These are phyloP conservation scores for Aspergillus sp. DNA, from an alignment of 2,329 filamentous ascomycete species.

Conservation along the genomic window DNA sequence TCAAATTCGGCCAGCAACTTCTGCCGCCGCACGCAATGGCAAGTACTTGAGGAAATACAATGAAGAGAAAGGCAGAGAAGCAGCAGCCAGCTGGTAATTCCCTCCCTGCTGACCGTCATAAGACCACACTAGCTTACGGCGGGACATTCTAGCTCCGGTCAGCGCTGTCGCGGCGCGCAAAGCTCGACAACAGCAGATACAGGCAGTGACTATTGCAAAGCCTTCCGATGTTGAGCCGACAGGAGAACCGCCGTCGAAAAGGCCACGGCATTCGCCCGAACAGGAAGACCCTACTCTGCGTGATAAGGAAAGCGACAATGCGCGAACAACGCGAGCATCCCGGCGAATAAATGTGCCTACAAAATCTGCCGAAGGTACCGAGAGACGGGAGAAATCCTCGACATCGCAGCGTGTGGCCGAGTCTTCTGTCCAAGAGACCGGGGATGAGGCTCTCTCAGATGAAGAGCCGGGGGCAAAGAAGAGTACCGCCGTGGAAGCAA, in stretches of 20 bases:
- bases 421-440: neutral
- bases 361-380: slow-evolving; percentile 3
- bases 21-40: neutral
- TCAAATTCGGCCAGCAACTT: slow-evolving; percentile 4
- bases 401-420: no score
- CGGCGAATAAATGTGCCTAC: slow-evolving; percentile 10
- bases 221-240: slow-evolving; percentile 9
- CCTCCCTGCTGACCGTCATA: neutral
- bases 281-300: slow-evolving; percentile 7
- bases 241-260: slow-evolving; percentile 28
- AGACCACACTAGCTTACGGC: slow-evolving; percentile 4
- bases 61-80: slow-evolving; percentile 33
- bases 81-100: slow-evolving; percentile 25
- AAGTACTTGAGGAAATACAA: slow-evolving; percentile 7
- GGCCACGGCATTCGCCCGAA: slow-evolving; percentile 20
- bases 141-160: slow-evolving; percentile 21
- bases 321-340: slow-evolving; percentile 12
- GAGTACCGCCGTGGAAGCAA: slow-evolving; percentile 10
- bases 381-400: no score
- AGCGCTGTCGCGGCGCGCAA: slow-evolving; percentile 36
- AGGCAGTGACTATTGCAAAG: slow-evolving; percentile 10
- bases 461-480: slow-evolving; percentile 12
- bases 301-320: slow-evolving; percentile 7
- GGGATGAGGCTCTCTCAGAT: slow-evolving; percentile 7
- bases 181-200: slow-evolving; percentile 28